Conservation (phyloP, 1,284 basidiomycete species). For the Sphaerobolus stellatus region DNA sequence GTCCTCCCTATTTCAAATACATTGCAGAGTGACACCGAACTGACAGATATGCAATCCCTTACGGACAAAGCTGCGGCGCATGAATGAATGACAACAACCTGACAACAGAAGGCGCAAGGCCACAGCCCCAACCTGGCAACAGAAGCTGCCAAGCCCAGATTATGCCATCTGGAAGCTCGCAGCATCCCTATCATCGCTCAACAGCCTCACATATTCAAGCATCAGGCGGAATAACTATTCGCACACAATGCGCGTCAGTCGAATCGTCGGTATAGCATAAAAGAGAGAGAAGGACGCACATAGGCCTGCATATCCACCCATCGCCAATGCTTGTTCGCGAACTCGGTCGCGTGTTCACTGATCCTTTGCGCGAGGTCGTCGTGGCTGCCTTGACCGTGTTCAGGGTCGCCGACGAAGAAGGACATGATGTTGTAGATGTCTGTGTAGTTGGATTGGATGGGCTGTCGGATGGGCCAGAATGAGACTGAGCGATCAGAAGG, state of each 20-base stretch:
- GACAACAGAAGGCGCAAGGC: no score
- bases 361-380: slow-evolving; percentile 43
- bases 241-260: neutral
- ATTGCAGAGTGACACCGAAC: no score
- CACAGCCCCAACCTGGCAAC: no score
- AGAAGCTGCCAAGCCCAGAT: no score
- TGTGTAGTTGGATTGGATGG: slow-evolving; percentile 43
- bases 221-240: slow-evolving; percentile 19
- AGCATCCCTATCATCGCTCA: slow-evolving; percentile 20
- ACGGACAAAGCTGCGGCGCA: no score
- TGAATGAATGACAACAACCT: no score
- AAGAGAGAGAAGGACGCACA: slow-evolving; percentile 18
- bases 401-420: slow-evolving; percentile 43
- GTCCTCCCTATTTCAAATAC: no score
- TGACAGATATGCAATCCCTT: no score
- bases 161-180: no score
- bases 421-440: slow-evolving; percentile 46
- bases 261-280: neutral
- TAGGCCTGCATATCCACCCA: slow-evolving; percentile 49
- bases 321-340: slow-evolving; percentile 41
- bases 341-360: slow-evolving; percentile 36
- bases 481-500: neutral
- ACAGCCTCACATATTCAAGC: slow-evolving; percentile 22
- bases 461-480: slow-evolving; percentile 23
- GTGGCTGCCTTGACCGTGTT: slow-evolving; percentile 30